phyloP scores from a whole-genome alignment of 2,329 filamentous ascomycete species.

The Aspergillus calidoustus region DNA sequence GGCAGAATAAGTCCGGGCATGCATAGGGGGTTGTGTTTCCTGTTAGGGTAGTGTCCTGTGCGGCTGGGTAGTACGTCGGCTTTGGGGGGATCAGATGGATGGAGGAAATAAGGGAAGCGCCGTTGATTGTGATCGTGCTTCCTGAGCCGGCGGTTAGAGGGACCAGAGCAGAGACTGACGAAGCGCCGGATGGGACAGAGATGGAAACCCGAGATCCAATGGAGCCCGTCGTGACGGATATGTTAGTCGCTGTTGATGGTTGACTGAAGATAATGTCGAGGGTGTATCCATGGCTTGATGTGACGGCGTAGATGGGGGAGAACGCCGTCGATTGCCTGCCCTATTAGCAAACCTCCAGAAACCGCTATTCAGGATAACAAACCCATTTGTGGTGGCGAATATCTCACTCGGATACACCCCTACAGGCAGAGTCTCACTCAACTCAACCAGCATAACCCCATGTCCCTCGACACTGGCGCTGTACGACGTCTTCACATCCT shows the following conservation, averaged over 20 bases:
- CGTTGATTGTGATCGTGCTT: constrained; percentile 33
- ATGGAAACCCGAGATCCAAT: background rate
- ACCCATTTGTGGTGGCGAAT: constrained; percentile 27
- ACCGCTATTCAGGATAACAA: background rate
- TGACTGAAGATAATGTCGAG: constrained; percentile 22
- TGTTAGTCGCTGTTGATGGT: constrained; percentile 6
- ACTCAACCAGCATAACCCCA: constrained; percentile 38
- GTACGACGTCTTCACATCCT: constrained; percentile 33
- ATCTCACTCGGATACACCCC: constrained; percentile 26
- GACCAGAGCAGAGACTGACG: constrained; percentile 20
- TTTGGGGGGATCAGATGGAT: constrained; percentile 29
- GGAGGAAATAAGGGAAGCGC: constrained; percentile 20
- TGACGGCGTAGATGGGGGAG: constrained; percentile 34
- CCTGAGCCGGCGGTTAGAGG: constrained; percentile 28
- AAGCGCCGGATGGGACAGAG: background rate
- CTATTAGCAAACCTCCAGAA: background rate
- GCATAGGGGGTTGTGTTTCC: constrained; percentile 41
- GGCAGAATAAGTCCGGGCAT: constrained; percentile 47
- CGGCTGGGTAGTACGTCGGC: constrained; percentile 48
- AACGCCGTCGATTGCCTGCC: constrained; percentile 22
- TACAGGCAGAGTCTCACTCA: constrained; percentile 29
- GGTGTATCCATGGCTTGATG: constrained; percentile 31
- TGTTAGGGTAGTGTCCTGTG: constrained; percentile 38
- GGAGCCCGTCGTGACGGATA: constrained; percentile 11
- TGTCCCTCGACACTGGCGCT: constrained; percentile 31